Base-by-base conservation (phyloP, 108 stramenopile genomes). In the Craspedostauros australis region DNA sequence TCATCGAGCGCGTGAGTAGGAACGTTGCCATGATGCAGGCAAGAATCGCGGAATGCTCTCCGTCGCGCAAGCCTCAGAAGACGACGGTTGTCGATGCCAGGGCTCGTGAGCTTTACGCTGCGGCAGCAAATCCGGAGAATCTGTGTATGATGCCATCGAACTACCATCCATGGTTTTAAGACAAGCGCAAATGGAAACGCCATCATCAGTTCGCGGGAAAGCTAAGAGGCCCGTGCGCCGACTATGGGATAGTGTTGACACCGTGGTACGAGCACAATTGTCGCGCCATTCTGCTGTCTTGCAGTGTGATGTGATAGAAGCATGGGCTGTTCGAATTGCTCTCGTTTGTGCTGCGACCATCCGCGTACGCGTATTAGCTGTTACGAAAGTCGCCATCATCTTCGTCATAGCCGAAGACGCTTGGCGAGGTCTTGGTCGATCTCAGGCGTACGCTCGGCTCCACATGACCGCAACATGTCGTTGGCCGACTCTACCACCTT, bases 101-200 rank as follows among this genome's bases (percentile, higher is more conserved):
- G 39, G 81, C 83, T 37, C 60, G 70, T 11, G 52, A 68, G 19
- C 76, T 89, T n/a, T 46, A 80, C 18, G 65, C 64, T 39, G 55
- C 59, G 24, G 88, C 88, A 2, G 67, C 73, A 4, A 60, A 49
- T 50, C 57, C 69, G 19, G 68, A 80, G n/a, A 80, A 77, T 3
- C 48, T 89, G 42, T 67, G 74, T 47, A 64, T 75, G 61, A 89
- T 80, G 79, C 55, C 73, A n/a, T 50, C 78, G 39, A 65, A 48
- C 11, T 89, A 76, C 63, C 84, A 80, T 16, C 71, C 76, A 3
- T 89, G 88, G 88, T 59, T 89, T 15, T 89, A 60, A 48, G 21
- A 15, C 16, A 0, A 20, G 9, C 14, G 34, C 14, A 36, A 36
- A 9, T 36, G 9, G 34, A 14, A 54, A 23, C 15, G 29, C 53